These are phyloP conservation scores for Polygonum aviculare DNA, from an alignment of 148 eudicot genomes.

Conservation along the genomic window DNA sequence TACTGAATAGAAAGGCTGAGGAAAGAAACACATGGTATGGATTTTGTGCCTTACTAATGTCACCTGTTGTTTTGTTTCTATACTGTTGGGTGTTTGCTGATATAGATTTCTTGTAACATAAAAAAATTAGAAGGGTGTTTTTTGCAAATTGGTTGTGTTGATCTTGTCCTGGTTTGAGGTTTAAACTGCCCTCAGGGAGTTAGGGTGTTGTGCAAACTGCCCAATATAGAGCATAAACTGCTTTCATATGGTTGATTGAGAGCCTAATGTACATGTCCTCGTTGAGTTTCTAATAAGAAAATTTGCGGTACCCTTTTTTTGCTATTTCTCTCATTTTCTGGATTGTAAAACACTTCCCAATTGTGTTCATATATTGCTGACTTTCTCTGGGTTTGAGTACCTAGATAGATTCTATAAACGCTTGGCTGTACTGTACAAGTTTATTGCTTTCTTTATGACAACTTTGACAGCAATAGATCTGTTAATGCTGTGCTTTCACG, in stretches of 20 bases:
- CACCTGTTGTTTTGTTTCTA: background rate
- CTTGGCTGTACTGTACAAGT: background rate
- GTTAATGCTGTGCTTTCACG: background rate
- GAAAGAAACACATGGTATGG: conserved; percentile 3
- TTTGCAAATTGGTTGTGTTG: background rate
- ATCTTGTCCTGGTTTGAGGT: conserved; percentile 1
- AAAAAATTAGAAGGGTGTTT: background rate
- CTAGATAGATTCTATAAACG: background rate
- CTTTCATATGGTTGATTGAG: background rate
- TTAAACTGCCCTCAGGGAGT: background rate
- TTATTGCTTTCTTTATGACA: background rate
- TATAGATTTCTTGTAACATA: background rate
- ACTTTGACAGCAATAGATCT: background rate
- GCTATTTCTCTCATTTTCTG: background rate
- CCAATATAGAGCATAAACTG: background rate
- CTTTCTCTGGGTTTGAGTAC: background rate
- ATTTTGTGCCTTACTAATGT: background rate
- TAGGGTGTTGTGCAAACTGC: background rate
- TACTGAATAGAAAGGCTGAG: conserved; percentile 20
- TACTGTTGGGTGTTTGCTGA: conserved; percentile 4
- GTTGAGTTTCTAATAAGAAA: conserved; percentile 7
- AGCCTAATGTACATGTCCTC: conserved; percentile 1
- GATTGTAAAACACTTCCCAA: background rate
- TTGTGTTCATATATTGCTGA: background rate
- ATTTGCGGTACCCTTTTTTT: background rate